Base-by-base conservation (phyloP, 495 filamentous ascomycete species). In the Talaromyces nanjingensis region DNA sequence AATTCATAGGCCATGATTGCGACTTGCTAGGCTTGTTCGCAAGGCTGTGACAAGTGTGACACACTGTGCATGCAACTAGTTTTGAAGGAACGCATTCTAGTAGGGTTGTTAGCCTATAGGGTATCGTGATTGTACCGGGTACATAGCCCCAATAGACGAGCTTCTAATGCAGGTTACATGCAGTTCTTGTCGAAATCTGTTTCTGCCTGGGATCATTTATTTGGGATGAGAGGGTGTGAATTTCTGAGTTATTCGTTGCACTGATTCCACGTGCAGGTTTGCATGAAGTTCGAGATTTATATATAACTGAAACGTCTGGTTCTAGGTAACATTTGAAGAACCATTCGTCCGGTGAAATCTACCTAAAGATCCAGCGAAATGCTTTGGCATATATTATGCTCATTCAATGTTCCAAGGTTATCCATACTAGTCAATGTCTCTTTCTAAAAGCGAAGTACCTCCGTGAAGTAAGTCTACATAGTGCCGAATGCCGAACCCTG, bases 31-130 rank as follows among this genome's bases (percentile, higher is more conserved):
- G 3, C 25, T 7, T 42, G 57, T 42, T 59, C 57, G 31, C 57
- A 42, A 34, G 29, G 57, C 29, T 59, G 57, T 37, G 57, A 59
- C 57, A 59, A 7, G 7, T 59, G 57, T 37, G 57, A 59, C 57
- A 59, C 31, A 12, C 34, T 12, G 22, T 59, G 33, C 57, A 59
- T 56, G 22, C 18, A 22, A 5, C 54, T 27, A 22, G 24, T 18
- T 59, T 14, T 5, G 31, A 59, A n/a, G 27, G n/a, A 12, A 8
- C n/a, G 45, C 45, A 31, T 49, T 42, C 37, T n/a, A 3, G 37
- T 42, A 42, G 37, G 34, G 37, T 42, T 42, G 12, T 42, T 14
- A 6, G 37, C 37, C 37, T 42, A 42, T 42, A 16, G 37, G 11
- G 4, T 4, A 9, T 42, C 37, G 37, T 16, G 37, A 42, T 42